These are phyloP conservation scores for Magnolia officinalis DNA, from an alignment of 164 flowering plant species.

Conservation along the genomic window DNA sequence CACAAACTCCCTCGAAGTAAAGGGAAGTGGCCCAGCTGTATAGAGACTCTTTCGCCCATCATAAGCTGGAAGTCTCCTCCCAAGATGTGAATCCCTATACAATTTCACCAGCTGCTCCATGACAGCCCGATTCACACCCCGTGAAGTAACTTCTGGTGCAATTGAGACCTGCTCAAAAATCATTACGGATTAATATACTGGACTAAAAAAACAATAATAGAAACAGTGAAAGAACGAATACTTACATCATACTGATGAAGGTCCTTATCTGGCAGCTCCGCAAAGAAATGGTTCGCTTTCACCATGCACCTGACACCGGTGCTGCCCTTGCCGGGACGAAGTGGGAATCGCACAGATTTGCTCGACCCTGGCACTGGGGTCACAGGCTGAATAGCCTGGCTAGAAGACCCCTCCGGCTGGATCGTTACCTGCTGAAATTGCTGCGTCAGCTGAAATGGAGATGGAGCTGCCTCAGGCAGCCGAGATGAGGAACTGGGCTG, in stretches of 20 bases:
- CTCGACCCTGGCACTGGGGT: slow-evolving; percentile 34
- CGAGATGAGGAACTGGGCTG: slow-evolving; percentile 40
- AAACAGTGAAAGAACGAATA: neutral
- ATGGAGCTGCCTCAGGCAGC: neutral
- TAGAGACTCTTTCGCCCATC: slow-evolving; percentile 95
- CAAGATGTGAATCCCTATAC: slow-evolving; percentile 77
- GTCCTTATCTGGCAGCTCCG: slow-evolving; percentile 77
- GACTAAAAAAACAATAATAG: neutral
- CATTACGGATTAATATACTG: neutral
- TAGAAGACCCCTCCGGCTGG: slow-evolving; percentile 6
- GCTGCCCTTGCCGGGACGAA: slow-evolving; percentile 70
- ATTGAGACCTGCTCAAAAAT: slow-evolving; percentile 66
- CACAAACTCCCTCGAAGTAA: slow-evolving; percentile 56
- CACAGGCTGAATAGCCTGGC: slow-evolving; percentile 33
- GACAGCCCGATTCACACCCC: slow-evolving; percentile 87
- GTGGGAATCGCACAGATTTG: slow-evolving; percentile 65
- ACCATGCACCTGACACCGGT: slow-evolving; percentile 60
- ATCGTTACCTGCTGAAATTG: slow-evolving; percentile 33
- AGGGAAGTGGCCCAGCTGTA: slow-evolving; percentile 97
- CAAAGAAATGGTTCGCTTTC: slow-evolving; percentile 83
- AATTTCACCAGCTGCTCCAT: slow-evolving; percentile 66
- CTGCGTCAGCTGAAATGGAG: slow-evolving; percentile 21
- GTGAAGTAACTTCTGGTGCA: slow-evolving; percentile 75
- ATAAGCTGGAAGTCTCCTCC: slow-evolving; percentile 87
- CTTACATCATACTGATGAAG: slow-evolving; percentile 85